Conservation (phyloP, 1,284 basidiomycete genomes). For the Stygiomarasmius scandens region DNA sequence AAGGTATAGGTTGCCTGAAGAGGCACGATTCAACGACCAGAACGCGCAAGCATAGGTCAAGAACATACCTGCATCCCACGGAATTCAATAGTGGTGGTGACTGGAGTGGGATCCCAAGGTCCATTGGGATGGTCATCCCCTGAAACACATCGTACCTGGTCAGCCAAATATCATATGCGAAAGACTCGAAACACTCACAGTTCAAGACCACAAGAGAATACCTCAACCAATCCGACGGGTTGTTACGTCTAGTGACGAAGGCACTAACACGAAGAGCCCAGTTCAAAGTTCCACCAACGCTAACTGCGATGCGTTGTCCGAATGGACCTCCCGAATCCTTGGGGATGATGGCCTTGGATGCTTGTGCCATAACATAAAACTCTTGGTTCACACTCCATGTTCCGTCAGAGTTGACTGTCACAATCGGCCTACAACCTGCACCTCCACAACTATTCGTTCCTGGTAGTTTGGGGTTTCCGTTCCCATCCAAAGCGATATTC, state of each 20-base stretch:
- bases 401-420: conserved; percentile 64
- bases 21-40: conserved; percentile 2
- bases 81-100: conserved; percentile 71
- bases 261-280: conserved; percentile 67
- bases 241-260: conserved; percentile 61
- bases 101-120: conserved; percentile 62
- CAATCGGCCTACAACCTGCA: conserved; percentile 64
- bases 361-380: conserved; percentile 76
- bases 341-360: conserved; percentile 71
- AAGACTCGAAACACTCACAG: no score
- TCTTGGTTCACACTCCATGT: conserved; percentile 71
- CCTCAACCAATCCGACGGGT: conserved; percentile 57
- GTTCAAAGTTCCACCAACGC: conserved; percentile 55
- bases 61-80: conserved; percentile 60
- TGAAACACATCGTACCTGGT: no score
- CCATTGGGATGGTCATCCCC: conserved; percentile 56
- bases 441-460: conserved; percentile 64
- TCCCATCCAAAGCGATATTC: conserved; percentile 68
- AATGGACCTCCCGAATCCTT: conserved; percentile 68
- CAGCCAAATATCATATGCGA: no score
- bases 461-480: conserved; percentile 64
- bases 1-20: conserved; percentile 63
- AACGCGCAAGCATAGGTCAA: background rate
- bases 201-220: conserved; percentile 75
- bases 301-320: conserved; percentile 66